These are phyloP conservation scores for Talinum fruticosum DNA, from an alignment of 148 eudicot species.

Conservation along the genomic window DNA sequence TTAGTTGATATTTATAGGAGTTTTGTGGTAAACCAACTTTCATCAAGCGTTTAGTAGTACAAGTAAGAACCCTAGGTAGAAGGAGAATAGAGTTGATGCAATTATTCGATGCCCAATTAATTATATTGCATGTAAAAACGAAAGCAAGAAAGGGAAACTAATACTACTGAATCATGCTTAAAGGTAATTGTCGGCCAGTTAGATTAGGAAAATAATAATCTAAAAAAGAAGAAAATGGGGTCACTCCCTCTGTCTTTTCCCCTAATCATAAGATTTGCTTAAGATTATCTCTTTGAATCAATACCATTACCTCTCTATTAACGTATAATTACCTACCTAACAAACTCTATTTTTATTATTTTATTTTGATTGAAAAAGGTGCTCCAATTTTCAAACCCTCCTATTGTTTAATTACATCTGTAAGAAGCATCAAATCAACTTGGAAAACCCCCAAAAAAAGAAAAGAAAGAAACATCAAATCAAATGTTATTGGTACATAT, in stretches of 20 bases:
- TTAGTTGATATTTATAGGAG: no score
- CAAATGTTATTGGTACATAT: background rate
- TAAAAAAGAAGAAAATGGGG: conserved; percentile 13
- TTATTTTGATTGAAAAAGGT: background rate
- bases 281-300: conserved; percentile 31
- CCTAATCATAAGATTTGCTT: conserved; percentile 28
- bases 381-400: background rate
- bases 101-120: conserved; percentile 20
- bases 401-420: conserved; percentile 4
- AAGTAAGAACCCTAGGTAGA: conserved; percentile 15
- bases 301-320: conserved; percentile 17
- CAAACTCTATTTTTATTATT: background rate
- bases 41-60: no score
- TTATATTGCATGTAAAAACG: conserved; percentile 17
- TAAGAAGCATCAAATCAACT: background rate
- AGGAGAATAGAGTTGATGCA: conserved; percentile 6
- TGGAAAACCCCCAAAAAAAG: no score
- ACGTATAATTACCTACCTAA: conserved; percentile 20
- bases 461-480: background rate
- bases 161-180: conserved; percentile 26
- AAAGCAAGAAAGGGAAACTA: conserved; percentile 18
- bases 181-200: conserved; percentile 36
- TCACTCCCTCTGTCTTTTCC: conserved; percentile 25
- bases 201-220: conserved; percentile 21
- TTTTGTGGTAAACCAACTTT: no score